A percentile compares a stretch with the other conserved stretches of the same genome.
These are phyloP conservation scores for Pelargonium nanum DNA, from an alignment of 345 rosid species.

Conservation along the genomic window DNA sequence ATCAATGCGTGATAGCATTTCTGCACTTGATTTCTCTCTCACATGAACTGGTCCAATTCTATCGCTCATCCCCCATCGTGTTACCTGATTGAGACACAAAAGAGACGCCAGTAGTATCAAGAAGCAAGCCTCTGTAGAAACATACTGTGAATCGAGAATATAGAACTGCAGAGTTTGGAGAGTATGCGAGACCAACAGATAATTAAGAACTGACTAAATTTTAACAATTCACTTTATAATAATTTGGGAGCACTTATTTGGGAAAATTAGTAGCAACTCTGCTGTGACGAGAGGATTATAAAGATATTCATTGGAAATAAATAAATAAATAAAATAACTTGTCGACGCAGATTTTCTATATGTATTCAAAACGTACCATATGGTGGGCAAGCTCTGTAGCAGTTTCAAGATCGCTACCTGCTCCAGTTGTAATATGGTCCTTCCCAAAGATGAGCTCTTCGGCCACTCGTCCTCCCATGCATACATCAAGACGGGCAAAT, in stretches of 20 bases:
- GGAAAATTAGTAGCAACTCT: too few relatives aligned
- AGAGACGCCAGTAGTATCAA: background rate
- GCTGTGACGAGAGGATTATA: too few relatives aligned
- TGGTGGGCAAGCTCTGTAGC: constrained; percentile 97
- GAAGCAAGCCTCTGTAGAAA: background rate
- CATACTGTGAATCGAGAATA: too few relatives aligned
- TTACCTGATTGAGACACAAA: constrained; percentile 40
- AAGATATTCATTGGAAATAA: too few relatives aligned
- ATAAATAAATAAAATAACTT: too few relatives aligned
- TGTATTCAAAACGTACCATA: constrained; percentile 39
- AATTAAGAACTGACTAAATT: too few relatives aligned
- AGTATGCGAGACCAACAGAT: too few relatives aligned
- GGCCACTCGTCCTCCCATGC: background rate
- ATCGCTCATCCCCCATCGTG: constrained; percentile 91
- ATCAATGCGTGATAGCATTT: constrained; percentile 90
- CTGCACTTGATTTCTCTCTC: constrained; percentile 87
- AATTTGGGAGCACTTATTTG: too few relatives aligned
- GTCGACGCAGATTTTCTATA: too few relatives aligned
- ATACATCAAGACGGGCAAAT: background rate
- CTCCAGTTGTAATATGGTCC: constrained; percentile 3
- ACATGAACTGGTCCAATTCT: constrained; percentile 84
- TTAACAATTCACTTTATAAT: too few relatives aligned
- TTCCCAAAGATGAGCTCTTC: constrained; percentile 1
- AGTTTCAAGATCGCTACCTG: constrained; percentile 12
- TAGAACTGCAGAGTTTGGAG: too few relatives aligned